These are phyloP conservation scores for Globisporangium barbulae DNA, from an alignment of 352 stramenopile genomes.

Conservation along the genomic window DNA sequence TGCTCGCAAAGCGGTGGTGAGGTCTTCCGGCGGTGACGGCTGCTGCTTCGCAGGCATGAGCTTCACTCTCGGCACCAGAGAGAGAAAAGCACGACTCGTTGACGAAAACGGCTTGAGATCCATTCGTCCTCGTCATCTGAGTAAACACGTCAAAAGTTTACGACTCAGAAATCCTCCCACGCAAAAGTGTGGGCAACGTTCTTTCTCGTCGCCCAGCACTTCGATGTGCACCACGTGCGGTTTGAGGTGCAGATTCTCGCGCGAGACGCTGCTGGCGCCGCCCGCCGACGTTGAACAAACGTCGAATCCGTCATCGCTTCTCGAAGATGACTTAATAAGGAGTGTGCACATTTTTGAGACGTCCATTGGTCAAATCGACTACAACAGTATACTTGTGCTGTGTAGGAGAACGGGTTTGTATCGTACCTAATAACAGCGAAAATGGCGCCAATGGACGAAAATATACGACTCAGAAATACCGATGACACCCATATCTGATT, in stretches of 20 bases:
- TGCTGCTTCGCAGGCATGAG: not conserved
- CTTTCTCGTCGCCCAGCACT: slow-evolving; percentile 87
- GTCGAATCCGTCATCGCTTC: slow-evolving; percentile 29
- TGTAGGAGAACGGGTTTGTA: no score
- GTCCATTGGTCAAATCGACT: no score
- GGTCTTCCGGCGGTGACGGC: not conserved
- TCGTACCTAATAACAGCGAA: no score
- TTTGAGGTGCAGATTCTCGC: slow-evolving; percentile 60
- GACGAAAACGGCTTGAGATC: not conserved
- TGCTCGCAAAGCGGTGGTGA: not conserved
- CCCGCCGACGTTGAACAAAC: slow-evolving; percentile 17
- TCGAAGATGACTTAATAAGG: no score
- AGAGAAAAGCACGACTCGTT: not conserved
- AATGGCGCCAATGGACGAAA: no score
- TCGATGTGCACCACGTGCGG: slow-evolving; percentile 85
- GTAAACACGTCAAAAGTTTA: not conserved
- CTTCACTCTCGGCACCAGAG: slow-evolving; percentile 3
- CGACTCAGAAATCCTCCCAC: no score
- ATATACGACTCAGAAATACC: no score
- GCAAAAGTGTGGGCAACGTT: no score
- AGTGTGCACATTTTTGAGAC: no score
- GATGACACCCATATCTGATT: no score
- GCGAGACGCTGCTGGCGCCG: slow-evolving; percentile 8
- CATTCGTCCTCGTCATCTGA: slow-evolving; percentile 8
- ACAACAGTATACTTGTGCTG: no score